phyloP scores from a whole-genome alignment of 768 basidiomycete genomes.

The Leccinellum albellum region DNA sequence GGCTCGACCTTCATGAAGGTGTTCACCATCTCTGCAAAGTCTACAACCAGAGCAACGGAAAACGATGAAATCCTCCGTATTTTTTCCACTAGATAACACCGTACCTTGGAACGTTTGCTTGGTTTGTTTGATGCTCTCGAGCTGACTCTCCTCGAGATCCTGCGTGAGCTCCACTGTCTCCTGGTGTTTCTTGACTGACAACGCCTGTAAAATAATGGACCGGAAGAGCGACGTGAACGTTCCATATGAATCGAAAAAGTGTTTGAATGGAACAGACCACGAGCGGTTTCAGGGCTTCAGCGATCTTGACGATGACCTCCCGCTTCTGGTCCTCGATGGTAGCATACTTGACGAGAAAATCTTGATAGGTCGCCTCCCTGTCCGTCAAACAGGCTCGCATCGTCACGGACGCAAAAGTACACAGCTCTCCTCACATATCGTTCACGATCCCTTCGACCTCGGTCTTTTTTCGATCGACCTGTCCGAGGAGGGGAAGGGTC shows the following conservation, averaged over 20 bases:
- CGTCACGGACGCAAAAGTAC: slow-evolving; percentile 4
- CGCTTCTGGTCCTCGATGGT: slow-evolving; percentile 27
- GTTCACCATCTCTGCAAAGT: slow-evolving; percentile 17
- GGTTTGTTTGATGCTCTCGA: slow-evolving; percentile 20
- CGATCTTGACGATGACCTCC: slow-evolving; percentile 23
- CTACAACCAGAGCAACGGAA: slow-evolving; percentile 1
- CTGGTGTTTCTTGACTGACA: slow-evolving; percentile 30
- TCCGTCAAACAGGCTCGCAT: not conserved
- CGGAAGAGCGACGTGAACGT: not conserved
- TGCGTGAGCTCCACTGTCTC: slow-evolving; percentile 17
- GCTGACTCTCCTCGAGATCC: slow-evolving; percentile 23
- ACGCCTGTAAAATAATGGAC: slow-evolving; percentile 8
- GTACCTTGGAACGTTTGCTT: slow-evolving; percentile 22
- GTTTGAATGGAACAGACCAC: slow-evolving; percentile 16
- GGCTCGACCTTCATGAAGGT: slow-evolving; percentile 20
- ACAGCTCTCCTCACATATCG: slow-evolving; percentile 23
- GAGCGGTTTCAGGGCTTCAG: slow-evolving; percentile 21
- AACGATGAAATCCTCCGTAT: not conserved
- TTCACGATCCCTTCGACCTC: slow-evolving; percentile 19
- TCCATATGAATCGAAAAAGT: not conserved
- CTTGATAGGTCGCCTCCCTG: slow-evolving; percentile 26
- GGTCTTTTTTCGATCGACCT: slow-evolving; percentile 21
- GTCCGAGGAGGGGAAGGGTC: not conserved
- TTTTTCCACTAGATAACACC: not conserved
- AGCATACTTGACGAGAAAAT: slow-evolving; percentile 23